phyloP scores from a whole-genome alignment of 1,284 basidiomycete genomes.

The Tranzscheliella williamsii region DNA sequence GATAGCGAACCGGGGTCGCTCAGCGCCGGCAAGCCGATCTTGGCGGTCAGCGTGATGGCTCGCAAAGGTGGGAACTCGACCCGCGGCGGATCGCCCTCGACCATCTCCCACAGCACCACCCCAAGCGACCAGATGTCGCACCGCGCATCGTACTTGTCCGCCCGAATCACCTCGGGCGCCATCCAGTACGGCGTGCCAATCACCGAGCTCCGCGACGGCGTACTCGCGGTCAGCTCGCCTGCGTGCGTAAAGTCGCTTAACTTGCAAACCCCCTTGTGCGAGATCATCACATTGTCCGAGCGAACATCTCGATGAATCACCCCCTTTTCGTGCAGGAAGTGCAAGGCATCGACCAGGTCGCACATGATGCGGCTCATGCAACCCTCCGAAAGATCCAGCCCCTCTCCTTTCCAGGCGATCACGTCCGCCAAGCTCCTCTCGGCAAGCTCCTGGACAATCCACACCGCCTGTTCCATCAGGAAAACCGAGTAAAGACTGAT shows the following conservation, averaged over 20 bases:
- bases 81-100: constrained; percentile 50
- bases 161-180: constrained; percentile 54
- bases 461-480: constrained; percentile 26
- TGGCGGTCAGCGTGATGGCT: constrained; percentile 50
- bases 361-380: constrained; percentile 44
- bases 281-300: constrained; percentile 47
- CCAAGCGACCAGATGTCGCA: constrained; percentile 53
- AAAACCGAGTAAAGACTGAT: constrained; percentile 40
- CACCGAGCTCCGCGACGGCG: constrained; percentile 26
- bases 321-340: constrained; percentile 33
- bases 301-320: constrained; percentile 49
- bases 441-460: constrained; percentile 50
- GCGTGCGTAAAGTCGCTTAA: constrained; percentile 52
- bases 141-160: constrained; percentile 36
- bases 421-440: constrained; percentile 46
- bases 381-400: constrained; percentile 29
- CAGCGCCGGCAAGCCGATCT: constrained; percentile 42
- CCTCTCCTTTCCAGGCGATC: constrained; percentile 29
- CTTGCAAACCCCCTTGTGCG: constrained; percentile 42
- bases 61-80: constrained; percentile 49
- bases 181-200: constrained; percentile 56
- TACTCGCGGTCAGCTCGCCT: constrained; percentile 18
- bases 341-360: constrained; percentile 39
- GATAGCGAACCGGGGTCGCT: constrained; percentile 18
- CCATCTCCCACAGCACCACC: constrained; percentile 50